Percentiles rank a stretch among this genome's conserved stretches.
phyloP scores from a whole-genome alignment of 2,329 filamentous ascomycete species.

The Fusarium fracticaudum region DNA sequence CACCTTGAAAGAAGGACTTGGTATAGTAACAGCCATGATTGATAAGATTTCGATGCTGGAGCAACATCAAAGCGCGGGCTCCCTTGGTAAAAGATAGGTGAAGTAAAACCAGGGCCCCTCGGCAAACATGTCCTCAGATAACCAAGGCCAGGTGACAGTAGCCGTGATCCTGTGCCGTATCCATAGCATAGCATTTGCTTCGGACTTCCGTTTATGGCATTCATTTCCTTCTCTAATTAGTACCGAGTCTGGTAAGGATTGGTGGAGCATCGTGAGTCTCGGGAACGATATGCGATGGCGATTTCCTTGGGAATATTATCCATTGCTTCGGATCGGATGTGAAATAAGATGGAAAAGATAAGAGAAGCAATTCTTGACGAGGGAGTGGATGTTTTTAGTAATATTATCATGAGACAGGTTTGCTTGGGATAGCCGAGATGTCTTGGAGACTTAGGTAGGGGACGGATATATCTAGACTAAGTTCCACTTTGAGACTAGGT shows the following conservation, averaged over 20 bases:
- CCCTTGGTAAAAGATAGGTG: not conserved
- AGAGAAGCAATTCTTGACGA: not conserved
- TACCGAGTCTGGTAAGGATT: conserved; percentile 11
- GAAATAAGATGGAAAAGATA: not conserved
- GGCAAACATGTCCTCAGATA: not conserved
- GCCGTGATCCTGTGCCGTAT: not conserved
- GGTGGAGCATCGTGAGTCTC: conserved; percentile 10
- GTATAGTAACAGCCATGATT: conserved; percentile 17
- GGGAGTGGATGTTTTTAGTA: not conserved
- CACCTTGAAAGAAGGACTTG: conserved; percentile 25
- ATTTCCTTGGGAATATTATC: not conserved
- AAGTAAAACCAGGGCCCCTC: not conserved
- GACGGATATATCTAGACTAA: not conserved
- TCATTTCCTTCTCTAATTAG: conserved; percentile 20
- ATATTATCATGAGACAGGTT: not conserved
- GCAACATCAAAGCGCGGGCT: not conserved
- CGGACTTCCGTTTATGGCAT: conserved; percentile 6
- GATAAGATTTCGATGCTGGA: not conserved
- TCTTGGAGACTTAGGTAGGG: not conserved
- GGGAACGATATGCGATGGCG: not conserved
- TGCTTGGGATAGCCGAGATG: not conserved
- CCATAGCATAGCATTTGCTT: not conserved
- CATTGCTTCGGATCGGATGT: not conserved
- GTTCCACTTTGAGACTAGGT: not conserved
- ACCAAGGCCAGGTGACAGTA: not conserved